Evolutionary conservation across 306 rosid genomes (phyloP).

Genomic region (Sicyos edulis): DNA sequence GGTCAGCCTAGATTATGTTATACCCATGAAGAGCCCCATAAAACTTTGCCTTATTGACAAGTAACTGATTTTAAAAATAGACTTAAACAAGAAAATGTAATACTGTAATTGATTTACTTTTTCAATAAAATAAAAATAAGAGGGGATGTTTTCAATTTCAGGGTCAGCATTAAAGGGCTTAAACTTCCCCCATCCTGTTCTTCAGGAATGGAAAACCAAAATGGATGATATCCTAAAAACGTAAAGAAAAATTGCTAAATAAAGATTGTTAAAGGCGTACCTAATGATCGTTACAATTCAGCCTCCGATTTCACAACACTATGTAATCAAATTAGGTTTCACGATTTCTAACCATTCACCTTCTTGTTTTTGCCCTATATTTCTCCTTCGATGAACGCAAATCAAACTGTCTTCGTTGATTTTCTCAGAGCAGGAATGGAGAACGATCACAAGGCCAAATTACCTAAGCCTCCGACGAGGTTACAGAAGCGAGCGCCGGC

Average conservation of each 20-base stretch:
- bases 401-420: constrained; percentile 14
- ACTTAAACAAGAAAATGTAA: background rate
- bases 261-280: constrained; percentile 7
- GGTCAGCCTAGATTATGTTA: background rate
- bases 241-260: constrained; percentile 13
- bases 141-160: background rate
- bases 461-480: constrained; percentile 41
- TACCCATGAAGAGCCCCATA: background rate
- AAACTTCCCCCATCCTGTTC: background rate
- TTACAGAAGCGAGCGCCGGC: constrained; percentile 61
- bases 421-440: constrained; percentile 12
- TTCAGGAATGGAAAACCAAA: constrained; percentile 5
- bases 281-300: constrained; percentile 12
- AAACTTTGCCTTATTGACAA: background rate
- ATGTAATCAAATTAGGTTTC: constrained; percentile 2
- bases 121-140: too few relatives aligned
- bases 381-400: background rate
- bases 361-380: constrained; percentile 10
- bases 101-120: background rate
- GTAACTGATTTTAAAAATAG: background rate
- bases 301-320: constrained; percentile 12
- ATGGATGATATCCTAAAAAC: constrained; percentile 4
- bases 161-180: constrained; percentile 5
- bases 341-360: constrained; percentile 7
- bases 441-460: background rate